Percentiles rank a stretch among this genome's conserved stretches.
phyloP scores from a whole-genome alignment of 768 basidiomycete genomes.

The Calocybe indica region DNA sequence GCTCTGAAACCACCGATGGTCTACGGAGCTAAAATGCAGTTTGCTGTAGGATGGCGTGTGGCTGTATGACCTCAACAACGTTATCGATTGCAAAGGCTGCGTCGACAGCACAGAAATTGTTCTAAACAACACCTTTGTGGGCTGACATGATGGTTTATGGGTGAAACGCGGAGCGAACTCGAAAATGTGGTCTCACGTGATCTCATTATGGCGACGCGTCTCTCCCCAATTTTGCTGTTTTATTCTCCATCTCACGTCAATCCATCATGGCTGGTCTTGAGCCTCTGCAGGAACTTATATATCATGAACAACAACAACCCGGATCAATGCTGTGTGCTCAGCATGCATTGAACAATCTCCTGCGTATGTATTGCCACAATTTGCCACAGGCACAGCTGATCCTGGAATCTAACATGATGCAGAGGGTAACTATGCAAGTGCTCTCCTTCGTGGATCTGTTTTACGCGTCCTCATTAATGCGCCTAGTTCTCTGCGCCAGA shows the following conservation, averaged over 20 bases:
- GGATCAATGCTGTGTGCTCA: conserved; percentile 87
- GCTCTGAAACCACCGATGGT: no score
- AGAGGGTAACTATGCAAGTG: conserved; percentile 41
- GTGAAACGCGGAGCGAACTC: background rate
- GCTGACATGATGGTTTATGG: background rate
- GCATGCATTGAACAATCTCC: conserved; percentile 75
- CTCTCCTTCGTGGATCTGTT: background rate
- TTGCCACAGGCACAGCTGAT: conserved; percentile 5
- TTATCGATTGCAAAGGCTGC: no score
- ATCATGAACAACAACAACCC: conserved; percentile 72
- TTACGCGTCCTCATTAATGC: conserved; percentile 3
- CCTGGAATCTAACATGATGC: conserved; percentile 3
- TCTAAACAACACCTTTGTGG: background rate
- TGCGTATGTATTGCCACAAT: conserved; percentile 47
- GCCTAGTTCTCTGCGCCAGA: conserved; percentile 72
- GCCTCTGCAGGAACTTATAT: conserved; percentile 48
- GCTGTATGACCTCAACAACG: no score
- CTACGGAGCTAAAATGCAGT: no score
- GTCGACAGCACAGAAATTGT: background rate
- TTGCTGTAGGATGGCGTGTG: no score
- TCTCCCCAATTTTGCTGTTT: background rate
- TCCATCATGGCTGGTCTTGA: conserved; percentile 54
- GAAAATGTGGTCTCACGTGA: background rate
- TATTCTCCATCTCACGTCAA: background rate
- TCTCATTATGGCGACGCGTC: background rate